Percentiles rank a stretch among this genome's conserved stretches.
Evolutionary conservation across 176 grass and related monocot species (phyloP).

Genomic region (Rhynchospora tenuis): DNA sequence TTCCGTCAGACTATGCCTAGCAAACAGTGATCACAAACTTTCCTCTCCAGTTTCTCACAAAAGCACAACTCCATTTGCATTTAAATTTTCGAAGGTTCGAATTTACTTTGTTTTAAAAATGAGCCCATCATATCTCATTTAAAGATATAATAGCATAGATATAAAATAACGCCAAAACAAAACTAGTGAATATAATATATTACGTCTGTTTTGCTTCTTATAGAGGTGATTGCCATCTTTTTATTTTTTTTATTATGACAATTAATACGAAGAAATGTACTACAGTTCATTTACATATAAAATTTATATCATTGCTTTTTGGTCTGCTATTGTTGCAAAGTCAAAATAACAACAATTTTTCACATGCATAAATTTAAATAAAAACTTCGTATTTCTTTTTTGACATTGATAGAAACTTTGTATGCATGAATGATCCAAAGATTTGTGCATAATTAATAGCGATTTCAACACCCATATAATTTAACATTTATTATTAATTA

Average conservation of each 20-base stretch:
- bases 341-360: background rate
- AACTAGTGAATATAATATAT: background rate
- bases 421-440: too few relatives aligned
- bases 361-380: background rate
- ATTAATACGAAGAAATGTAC: too few relatives aligned
- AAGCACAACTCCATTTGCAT: background rate
- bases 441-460: too few relatives aligned
- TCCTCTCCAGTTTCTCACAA: background rate
- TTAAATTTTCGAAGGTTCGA: background rate
- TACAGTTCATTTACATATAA: background rate
- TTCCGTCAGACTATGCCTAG: constrained; percentile 39
- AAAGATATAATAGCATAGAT: background rate
- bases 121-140: too few relatives aligned
- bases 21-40: constrained; percentile 3
- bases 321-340: background rate
- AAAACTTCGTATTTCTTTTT: too few relatives aligned
- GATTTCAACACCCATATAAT: too few relatives aligned
- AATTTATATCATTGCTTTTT: background rate
- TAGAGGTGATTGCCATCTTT: background rate
- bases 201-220: background rate
- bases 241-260: too few relatives aligned
- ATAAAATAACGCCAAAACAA: too few relatives aligned
- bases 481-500: too few relatives aligned
- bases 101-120: too few relatives aligned
- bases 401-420: background rate